Evolutionary conservation across 2,329 filamentous ascomycete species (phyloP).

Genomic region (Talaromyces sp.): DNA sequence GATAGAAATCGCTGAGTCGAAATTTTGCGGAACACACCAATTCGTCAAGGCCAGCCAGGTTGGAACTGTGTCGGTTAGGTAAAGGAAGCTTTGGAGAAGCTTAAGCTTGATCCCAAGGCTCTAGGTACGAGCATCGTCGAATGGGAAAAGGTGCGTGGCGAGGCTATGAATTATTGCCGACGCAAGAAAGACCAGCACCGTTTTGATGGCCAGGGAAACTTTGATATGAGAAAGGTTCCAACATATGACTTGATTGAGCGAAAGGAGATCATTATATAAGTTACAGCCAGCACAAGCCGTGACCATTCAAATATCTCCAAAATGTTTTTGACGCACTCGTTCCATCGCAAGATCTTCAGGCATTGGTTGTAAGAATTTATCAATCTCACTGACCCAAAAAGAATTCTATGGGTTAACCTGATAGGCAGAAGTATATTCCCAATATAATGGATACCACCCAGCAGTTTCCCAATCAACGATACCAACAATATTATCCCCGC

Average conservation of each 20-base stretch:
- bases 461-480: conserved; percentile 33
- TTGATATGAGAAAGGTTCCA: conserved; percentile 23
- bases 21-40: no score
- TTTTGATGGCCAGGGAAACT: not conserved
- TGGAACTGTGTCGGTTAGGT: no score
- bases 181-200: no score
- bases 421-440: conserved; percentile 36
- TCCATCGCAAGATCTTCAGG: conserved; percentile 43
- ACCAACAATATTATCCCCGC: conserved; percentile 42
- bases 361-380: conserved; percentile 40
- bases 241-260: conserved; percentile 39
- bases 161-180: no score
- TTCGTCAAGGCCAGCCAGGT: no score
- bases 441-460: conserved; percentile 33
- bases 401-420: conserved; percentile 42
- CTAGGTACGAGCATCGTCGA: no score
- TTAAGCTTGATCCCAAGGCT: no score
- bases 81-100: no score
- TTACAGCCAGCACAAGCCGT: not conserved
- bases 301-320: conserved; percentile 30
- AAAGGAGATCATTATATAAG: conserved; percentile 23
- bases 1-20: no score
- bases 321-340: conserved; percentile 34
- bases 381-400: conserved; percentile 39
- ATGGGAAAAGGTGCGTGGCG: no score